Conservation (phyloP, 495 filamentous ascomycete genomes). For the Trichoderma parareesei region DNA sequence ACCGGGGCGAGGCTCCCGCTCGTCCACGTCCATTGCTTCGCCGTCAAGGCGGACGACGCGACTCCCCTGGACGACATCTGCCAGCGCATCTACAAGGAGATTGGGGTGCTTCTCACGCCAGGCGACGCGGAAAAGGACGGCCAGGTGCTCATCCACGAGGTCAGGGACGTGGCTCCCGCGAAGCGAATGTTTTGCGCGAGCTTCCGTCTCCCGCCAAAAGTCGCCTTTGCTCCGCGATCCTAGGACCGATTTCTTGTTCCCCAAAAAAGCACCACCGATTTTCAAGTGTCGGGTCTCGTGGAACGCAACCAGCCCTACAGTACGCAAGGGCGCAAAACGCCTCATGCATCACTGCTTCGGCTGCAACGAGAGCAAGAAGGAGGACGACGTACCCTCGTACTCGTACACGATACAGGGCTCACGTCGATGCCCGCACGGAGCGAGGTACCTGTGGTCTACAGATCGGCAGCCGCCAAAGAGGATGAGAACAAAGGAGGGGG, state of each 20-base stretch:
- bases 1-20: slow-evolving; percentile 56
- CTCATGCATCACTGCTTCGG: neutral
- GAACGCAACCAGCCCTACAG: neutral
- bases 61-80: slow-evolving; percentile 52
- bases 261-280: no score
- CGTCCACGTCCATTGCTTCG: slow-evolving; percentile 90
- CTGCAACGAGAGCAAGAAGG: neutral
- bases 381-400: no score
- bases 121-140: slow-evolving; percentile 47
- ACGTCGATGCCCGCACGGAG: neutral
- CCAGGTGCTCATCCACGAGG: slow-evolving; percentile 61
- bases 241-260: slow-evolving; percentile 11
- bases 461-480: neutral
- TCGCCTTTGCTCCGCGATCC: slow-evolving; percentile 56
- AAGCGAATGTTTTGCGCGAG: slow-evolving; percentile 97
- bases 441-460: no score
- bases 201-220: slow-evolving; percentile 72
- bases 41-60: slow-evolving; percentile 64
- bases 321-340: neutral
- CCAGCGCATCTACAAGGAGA: slow-evolving; percentile 50
- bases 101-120: slow-evolving; percentile 52
- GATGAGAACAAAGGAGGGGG: neutral
- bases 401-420: neutral
- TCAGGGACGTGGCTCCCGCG: slow-evolving; percentile 81
- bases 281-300: neutral